phyloP scores from a whole-genome alignment of 75 land plant species.

The Pinus albicaulis region DNA sequence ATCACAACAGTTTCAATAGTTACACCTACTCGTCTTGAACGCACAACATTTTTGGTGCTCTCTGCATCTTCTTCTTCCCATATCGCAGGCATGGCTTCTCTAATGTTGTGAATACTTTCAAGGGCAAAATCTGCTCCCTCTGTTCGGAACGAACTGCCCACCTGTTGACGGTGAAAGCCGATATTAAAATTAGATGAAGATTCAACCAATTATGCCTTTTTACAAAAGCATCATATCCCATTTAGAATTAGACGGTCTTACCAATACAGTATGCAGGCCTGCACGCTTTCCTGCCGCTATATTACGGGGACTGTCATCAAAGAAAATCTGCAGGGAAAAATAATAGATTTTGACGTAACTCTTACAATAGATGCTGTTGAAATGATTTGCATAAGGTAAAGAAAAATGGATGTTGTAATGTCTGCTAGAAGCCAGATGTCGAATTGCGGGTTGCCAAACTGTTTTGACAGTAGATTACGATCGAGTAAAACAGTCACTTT shows the following conservation, averaged over 20 bases:
- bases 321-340: slow-evolving; percentile 21
- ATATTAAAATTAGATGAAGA: background rate
- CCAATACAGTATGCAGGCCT: slow-evolving; percentile 35
- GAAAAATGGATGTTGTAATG: background rate
- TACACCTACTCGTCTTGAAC: background rate
- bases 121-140: slow-evolving; percentile 41
- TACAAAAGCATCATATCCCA: background rate
- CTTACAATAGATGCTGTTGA: too few species aligned
- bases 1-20: background rate
- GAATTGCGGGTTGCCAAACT: too few species aligned
- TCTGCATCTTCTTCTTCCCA: slow-evolving; percentile 18
- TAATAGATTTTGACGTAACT: background rate
- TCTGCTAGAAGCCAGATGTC: too few species aligned
- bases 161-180: slow-evolving; percentile 1
- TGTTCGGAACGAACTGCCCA: slow-evolving; percentile 11
- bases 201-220: too few species aligned
- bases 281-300: slow-evolving; percentile 27
- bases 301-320: slow-evolving; percentile 43
- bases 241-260: slow-evolving; percentile 4
- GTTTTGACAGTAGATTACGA: too few species aligned
- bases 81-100: slow-evolving; percentile 26
- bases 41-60: background rate
- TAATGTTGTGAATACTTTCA: slow-evolving; percentile 28
- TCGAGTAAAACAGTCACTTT: too few species aligned
- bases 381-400: background rate